phyloP scores from a whole-genome alignment of 2,329 filamentous ascomycete genomes.

The Pezicula radicicola region DNA sequence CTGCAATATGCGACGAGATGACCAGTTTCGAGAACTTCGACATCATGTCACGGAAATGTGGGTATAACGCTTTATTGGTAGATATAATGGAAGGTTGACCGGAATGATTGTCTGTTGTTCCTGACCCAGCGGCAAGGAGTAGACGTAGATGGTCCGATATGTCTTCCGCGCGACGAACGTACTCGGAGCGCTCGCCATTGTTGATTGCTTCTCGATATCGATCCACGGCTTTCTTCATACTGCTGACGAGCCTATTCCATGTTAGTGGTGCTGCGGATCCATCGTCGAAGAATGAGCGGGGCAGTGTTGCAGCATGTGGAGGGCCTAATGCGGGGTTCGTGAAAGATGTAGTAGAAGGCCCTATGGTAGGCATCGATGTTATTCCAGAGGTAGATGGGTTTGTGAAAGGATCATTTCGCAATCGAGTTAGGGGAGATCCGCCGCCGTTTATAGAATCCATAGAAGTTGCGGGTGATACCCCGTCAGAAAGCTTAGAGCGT shows the following conservation, averaged over 20 bases:
- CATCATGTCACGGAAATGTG: constrained; percentile 99
- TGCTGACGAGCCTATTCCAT: constrained; percentile 86
- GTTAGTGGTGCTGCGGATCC: constrained; percentile 75
- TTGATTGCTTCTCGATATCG: constrained; percentile 87
- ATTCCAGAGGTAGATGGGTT: constrained; percentile 51
- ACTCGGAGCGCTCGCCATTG: constrained; percentile 79
- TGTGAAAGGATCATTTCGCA: constrained; percentile 53
- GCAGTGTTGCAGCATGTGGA: constrained; percentile 51
- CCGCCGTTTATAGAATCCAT: constrained; percentile 81
- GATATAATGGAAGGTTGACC: constrained; percentile 99
- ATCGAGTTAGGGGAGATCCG: constrained; percentile 55
- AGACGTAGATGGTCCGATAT: constrained; percentile 95
- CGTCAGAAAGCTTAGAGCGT: constrained; percentile 55
- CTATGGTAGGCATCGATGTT: constrained; percentile 33
- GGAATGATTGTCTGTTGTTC: constrained; percentile 97
- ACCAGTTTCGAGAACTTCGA: constrained; percentile 99
- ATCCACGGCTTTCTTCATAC: constrained; percentile 90
- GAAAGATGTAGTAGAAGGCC: constrained; percentile 49
- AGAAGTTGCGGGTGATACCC: constrained; percentile 81
- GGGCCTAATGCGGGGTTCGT: constrained; percentile 40
- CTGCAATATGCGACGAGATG: constrained; percentile 94
- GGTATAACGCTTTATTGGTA: constrained; percentile 94
- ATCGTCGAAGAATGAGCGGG: constrained; percentile 88
- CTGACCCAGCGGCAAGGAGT: constrained; percentile 90
- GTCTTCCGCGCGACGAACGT: constrained; percentile 92